phyloP scores from a whole-genome alignment of 2,329 filamentous ascomycete genomes.

The Ascochyta lentis region DNA sequence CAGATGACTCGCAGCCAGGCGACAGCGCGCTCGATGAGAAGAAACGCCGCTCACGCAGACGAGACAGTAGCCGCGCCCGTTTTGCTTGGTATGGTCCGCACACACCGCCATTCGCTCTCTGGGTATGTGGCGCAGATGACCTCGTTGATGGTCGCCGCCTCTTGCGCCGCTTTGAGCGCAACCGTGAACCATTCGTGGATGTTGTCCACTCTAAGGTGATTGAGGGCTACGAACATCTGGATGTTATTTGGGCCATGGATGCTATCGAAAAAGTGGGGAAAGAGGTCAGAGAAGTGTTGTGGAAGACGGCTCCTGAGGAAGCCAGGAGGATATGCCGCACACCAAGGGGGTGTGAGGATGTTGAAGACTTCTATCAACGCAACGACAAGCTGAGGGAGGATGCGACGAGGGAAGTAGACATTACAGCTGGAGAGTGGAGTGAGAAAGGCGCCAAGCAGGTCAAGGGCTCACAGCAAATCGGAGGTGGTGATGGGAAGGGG shows the following conservation, averaged over 20 bases:
- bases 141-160: conserved; percentile 83
- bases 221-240: conserved; percentile 85
- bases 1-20: conserved; percentile 6
- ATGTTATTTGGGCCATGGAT: conserved; percentile 95
- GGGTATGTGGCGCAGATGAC: conserved; percentile 83
- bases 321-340: conserved; percentile 66
- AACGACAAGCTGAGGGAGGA: conserved; percentile 22
- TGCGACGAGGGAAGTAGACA: conserved; percentile 33
- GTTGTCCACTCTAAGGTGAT: conserved; percentile 85
- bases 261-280: conserved; percentile 80
- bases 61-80: conserved; percentile 53
- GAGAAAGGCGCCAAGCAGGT: conserved; percentile 37
- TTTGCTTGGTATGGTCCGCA: conserved; percentile 81
- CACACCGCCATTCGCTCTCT: conserved; percentile 83
- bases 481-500: conserved; percentile 38
- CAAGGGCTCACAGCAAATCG: conserved; percentile 10
- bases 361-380: conserved; percentile 36
- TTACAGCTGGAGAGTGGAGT: conserved; percentile 42
- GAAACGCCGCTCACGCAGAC: conserved; percentile 7
- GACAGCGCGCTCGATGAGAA: conserved; percentile 7
- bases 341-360: conserved; percentile 68
- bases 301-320: conserved; percentile 71
- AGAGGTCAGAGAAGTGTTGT: conserved; percentile 81
- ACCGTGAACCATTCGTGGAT: conserved; percentile 79
- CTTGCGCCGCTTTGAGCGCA: conserved; percentile 74